Conservation (phyloP, 148 eudicot species). For the Spergularia marina region DNA sequence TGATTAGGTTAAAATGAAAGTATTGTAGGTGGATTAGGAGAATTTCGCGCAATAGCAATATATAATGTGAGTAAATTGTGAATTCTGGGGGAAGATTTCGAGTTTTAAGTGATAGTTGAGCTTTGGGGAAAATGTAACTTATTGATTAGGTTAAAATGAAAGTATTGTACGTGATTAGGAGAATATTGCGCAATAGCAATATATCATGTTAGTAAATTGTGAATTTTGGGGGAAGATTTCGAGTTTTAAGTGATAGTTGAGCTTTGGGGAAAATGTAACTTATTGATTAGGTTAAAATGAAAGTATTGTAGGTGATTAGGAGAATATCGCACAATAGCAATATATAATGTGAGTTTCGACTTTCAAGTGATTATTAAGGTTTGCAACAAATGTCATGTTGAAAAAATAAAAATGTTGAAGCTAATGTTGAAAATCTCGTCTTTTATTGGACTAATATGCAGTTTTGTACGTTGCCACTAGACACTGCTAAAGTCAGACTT, state of each 20-base stretch:
- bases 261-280: background rate
- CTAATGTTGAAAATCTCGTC: conserved; percentile 14
- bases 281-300: background rate
- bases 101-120: too few relatives aligned
- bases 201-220: too few relatives aligned
- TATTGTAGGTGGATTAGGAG: too few relatives aligned
- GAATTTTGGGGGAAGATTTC: background rate
- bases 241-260: background rate
- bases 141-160: too few relatives aligned
- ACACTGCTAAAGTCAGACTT: conserved; percentile 69
- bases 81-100: too few relatives aligned
- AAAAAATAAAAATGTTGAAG: background rate
- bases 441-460: conserved; percentile 35
- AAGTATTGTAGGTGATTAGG: background rate
- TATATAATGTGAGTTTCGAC: background rate
- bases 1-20: too few relatives aligned
- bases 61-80: too few relatives aligned
- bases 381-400: background rate
- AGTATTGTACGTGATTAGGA: too few relatives aligned
- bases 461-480: conserved; percentile 68
- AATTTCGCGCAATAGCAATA: too few relatives aligned
- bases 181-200: too few relatives aligned
- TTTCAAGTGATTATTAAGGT: background rate
- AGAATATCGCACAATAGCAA: background rate
- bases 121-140: too few relatives aligned